Evolutionary conservation across 1,139 yeast species (phyloP).

Genomic region (Wickerhamomyces sp.): DNA sequence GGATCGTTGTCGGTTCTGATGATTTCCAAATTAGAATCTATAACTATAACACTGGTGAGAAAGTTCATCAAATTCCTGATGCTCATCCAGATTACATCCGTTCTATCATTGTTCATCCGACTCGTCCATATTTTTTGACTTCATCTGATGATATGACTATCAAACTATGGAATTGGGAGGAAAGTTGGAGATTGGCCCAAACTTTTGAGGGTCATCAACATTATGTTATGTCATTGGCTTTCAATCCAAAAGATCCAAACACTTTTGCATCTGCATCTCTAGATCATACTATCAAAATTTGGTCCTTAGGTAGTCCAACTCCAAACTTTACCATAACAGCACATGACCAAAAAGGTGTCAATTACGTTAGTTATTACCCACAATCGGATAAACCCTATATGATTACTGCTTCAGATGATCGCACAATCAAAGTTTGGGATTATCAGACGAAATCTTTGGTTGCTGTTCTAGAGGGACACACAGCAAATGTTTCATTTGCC

Average conservation of each 20-base stretch:
- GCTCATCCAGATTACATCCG: slow-evolving; percentile 98
- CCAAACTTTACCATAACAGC: slow-evolving; percentile 92
- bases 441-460: slow-evolving; percentile 95
- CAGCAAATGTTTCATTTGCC: slow-evolving; percentile 93
- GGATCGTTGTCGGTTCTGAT: slow-evolving; percentile 96
- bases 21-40: slow-evolving; percentile 91
- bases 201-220: slow-evolving; percentile 94
- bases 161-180: slow-evolving; percentile 97
- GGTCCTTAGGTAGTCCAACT: slow-evolving; percentile 87
- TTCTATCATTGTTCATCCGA: slow-evolving; percentile 88
- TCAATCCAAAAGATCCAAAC: slow-evolving; percentile 96
- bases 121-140: slow-evolving; percentile 82
- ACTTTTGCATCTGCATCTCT: slow-evolving; percentile 96
- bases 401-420: slow-evolving; percentile 90
- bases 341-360: slow-evolving; percentile 90
- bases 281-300: slow-evolving; percentile 92
- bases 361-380: slow-evolving; percentile 94
- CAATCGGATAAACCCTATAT: slow-evolving; percentile 95
- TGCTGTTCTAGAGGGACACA: slow-evolving; percentile 90
- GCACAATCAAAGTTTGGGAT: slow-evolving; percentile 91
- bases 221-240: slow-evolving; percentile 89
- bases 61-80: slow-evolving; percentile 79
- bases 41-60: slow-evolving; percentile 94
- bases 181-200: slow-evolving; percentile 84
- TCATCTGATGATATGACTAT: slow-evolving; percentile 90